phyloP scores from a whole-genome alignment of 768 basidiomycete species.

The Mycena floridula region DNA sequence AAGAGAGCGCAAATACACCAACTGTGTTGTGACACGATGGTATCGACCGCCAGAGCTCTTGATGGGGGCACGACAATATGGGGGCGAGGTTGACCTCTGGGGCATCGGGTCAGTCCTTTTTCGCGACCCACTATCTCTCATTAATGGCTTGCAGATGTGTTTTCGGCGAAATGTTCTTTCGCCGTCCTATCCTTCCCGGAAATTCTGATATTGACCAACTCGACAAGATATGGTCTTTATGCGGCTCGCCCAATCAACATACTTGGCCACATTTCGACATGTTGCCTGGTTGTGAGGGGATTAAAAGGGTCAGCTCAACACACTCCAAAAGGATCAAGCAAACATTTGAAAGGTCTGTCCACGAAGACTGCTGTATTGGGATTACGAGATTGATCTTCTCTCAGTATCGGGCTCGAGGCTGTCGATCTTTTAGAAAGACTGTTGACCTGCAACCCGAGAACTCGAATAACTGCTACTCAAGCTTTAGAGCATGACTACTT shows the following conservation, averaged over 20 bases:
- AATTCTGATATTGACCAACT: conserved; percentile 89
- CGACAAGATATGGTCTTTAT: conserved; percentile 83
- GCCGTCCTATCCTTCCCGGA: conserved; percentile 82
- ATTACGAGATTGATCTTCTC: conserved; percentile 4
- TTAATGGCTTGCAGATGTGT: conserved; percentile 58
- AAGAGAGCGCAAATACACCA: conserved; percentile 78
- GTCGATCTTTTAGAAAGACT: conserved; percentile 80
- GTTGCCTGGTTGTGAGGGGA: conserved; percentile 75
- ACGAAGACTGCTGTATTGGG: conserved; percentile 6
- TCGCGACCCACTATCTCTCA: not conserved
- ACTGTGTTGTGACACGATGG: conserved; percentile 93
- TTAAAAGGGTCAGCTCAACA: conserved; percentile 50
- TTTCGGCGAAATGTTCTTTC: conserved; percentile 92
- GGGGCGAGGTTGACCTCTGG: conserved; percentile 96
- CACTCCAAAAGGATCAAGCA: conserved; percentile 50
- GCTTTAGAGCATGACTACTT: conserved; percentile 94
- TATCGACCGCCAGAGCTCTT: conserved; percentile 92
- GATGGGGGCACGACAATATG: conserved; percentile 84
- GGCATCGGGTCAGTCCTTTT: conserved; percentile 75
- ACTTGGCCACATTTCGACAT: conserved; percentile 74
- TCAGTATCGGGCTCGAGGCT: conserved; percentile 55
- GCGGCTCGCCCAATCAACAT: conserved; percentile 81
- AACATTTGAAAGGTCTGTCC: conserved; percentile 54
- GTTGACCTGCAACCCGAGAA: conserved; percentile 75
- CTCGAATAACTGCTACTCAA: conserved; percentile 77